These are phyloP conservation scores for Calophaca sinica DNA, from an alignment of 306 rosid genomes.

Conservation along the genomic window DNA sequence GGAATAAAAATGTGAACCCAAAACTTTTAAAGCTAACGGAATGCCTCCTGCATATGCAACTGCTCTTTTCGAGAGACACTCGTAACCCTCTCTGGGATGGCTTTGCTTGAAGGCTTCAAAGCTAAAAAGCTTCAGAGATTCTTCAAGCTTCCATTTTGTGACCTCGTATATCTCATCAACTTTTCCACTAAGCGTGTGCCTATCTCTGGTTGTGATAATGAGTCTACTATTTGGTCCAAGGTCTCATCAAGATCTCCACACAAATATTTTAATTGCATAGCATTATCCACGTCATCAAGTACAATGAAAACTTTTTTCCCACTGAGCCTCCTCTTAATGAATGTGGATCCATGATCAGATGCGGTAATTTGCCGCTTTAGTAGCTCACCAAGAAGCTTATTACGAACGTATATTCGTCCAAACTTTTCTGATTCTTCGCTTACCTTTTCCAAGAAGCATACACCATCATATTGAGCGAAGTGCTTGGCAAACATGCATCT, in stretches of 20 bases:
- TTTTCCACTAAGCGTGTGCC: neutral
- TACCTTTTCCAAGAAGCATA: slow-evolving; percentile 34
- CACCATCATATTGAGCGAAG: slow-evolving; percentile 35
- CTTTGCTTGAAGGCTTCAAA: neutral
- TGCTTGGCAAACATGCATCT: slow-evolving; percentile 31
- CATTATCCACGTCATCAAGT: slow-evolving; percentile 33
- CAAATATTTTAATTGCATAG: neutral
- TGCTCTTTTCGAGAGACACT: neutral
- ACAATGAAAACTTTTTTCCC: slow-evolving; percentile 39
- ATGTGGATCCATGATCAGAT: neutral
- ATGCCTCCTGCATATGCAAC: slow-evolving; percentile 22
- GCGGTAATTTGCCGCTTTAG: neutral
- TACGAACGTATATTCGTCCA: neutral
- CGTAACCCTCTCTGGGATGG: neutral
- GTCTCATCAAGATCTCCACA: neutral
- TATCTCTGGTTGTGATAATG: slow-evolving; percentile 34
- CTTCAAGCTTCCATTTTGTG: neutral
- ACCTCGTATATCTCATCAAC: neutral
- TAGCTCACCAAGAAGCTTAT: slow-evolving; percentile 23
- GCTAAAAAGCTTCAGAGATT: slow-evolving; percentile 25
- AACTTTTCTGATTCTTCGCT: slow-evolving; percentile 22
- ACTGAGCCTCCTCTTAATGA: neutral
- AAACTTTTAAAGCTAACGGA: slow-evolving; percentile 44
- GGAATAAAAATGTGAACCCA: neutral
- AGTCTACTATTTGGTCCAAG: slow-evolving; percentile 1